Evolutionary conservation across 139 green algal genomes (phyloP), one percentile per base, ranked within the genome.

Genomic region (Chlamydomonas applanata): DNA sequence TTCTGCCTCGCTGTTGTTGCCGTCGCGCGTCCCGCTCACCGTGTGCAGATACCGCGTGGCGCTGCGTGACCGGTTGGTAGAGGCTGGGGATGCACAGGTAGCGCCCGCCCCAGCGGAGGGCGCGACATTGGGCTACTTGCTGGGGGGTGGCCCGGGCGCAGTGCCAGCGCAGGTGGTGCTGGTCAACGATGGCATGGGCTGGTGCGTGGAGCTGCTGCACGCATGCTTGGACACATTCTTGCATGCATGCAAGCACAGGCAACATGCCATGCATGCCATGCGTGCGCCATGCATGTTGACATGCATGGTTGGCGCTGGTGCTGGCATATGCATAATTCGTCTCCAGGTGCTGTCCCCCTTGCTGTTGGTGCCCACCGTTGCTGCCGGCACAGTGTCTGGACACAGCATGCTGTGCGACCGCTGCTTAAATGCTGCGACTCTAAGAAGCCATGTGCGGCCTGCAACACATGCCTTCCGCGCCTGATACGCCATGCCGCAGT

Each of bases 31-130:
- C n/a, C n/a, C n/a, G n/a, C n/a, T n/a, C n/a, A n/a, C 16, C 13
- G 59, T 4, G 11, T 74, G 67, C 86, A 88, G 73, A 49, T 84
- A 86, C 73, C 73, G 70, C 59, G 84, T 91, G 46, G 87, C 83
- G 14, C 70, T 92, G 53, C 44, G 30, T 16, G 72, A 88, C 34
- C 69, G 70, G n/a, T 74, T 92, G 34, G 71, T 85, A 53, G 71
- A 88, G 44, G 60, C 75, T 0, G 24, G 25, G 19, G 76, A 83
- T 29, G 56, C 45, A 25, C 32, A 68, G 25, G 70, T 92, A 40
- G 88, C 83, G 0, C 80, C 78, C 1, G 74, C 75, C 20, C 66
- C 79, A 4, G 45, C 53, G 56, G 69, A 70, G 7, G 87, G 83
- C 13, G 77, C 82, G 16, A 33, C 44, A 0, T 69, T 89, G 3